Conservation (phyloP, 345 rosid genomes). For the Sonneratia alba region DNA sequence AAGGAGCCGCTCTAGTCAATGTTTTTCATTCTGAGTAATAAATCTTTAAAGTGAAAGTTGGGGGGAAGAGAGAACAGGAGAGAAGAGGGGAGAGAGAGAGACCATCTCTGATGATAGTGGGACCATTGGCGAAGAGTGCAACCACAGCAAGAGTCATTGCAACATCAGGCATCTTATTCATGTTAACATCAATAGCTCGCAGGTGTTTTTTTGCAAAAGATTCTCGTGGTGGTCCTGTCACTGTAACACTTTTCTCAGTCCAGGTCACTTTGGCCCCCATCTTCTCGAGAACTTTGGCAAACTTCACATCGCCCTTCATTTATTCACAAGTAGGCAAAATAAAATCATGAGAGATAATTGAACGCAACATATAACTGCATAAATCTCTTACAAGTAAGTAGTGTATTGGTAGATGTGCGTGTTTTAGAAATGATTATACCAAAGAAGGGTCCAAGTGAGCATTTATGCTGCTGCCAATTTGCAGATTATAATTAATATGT, state of each 20-base stretch:
- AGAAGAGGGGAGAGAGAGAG: slow-evolving; percentile 3
- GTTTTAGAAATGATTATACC: too few species aligned
- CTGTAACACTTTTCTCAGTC: slow-evolving; percentile 89
- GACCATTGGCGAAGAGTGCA: slow-evolving; percentile 89
- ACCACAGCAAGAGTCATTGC: slow-evolving; percentile 97
- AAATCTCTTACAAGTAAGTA: too few species aligned
- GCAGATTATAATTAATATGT: too few species aligned
- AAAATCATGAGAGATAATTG: too few species aligned
- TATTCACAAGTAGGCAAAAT: neutral
- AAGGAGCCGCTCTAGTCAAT: neutral
- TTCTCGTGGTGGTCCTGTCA: slow-evolving; percentile 73
- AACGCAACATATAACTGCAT: too few species aligned
- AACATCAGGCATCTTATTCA: slow-evolving; percentile 99
- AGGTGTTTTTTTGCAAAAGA: slow-evolving; percentile 64
- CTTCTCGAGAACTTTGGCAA: slow-evolving; percentile 88
- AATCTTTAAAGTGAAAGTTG: neutral
- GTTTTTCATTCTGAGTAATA: neutral
- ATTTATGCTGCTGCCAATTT: neutral
- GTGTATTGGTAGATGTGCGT: too few species aligned
- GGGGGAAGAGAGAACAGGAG: too few species aligned
- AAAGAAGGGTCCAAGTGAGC: too few species aligned
- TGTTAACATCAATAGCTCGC: slow-evolving; percentile 71
- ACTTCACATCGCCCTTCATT: slow-evolving; percentile 78
- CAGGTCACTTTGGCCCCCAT: slow-evolving; percentile 93
- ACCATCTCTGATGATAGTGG: slow-evolving; percentile 96